Conservation (phyloP, 2,329 filamentous ascomycete species). For the Xylaria arbuscula region DNA sequence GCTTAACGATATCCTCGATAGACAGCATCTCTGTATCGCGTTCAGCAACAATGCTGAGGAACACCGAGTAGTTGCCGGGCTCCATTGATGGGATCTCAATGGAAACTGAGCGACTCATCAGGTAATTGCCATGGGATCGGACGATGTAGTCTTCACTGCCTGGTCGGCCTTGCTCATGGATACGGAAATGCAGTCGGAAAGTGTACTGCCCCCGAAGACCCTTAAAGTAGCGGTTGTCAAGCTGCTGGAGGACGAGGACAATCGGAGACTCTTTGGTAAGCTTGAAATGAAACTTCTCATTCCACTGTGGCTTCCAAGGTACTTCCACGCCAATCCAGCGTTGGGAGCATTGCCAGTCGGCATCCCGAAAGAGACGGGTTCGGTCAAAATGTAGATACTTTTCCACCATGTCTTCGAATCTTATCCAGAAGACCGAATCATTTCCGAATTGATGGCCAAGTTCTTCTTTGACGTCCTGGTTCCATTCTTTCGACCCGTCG, state of each 20-base stretch:
- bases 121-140: constrained; percentile 67
- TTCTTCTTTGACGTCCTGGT: constrained; percentile 66
- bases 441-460: constrained; percentile 69
- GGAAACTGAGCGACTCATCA: constrained; percentile 68
- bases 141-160: constrained; percentile 70
- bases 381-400: constrained; percentile 72
- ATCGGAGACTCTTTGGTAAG: constrained; percentile 67
- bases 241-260: constrained; percentile 69
- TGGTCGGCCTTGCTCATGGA: constrained; percentile 62
- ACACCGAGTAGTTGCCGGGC: constrained; percentile 67
- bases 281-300: constrained; percentile 70
- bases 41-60: constrained; percentile 65
- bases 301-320: constrained; percentile 70
- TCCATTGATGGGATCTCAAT: constrained; percentile 67
- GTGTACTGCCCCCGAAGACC: constrained; percentile 69
- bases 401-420: constrained; percentile 69
- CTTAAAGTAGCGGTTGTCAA: constrained; percentile 71
- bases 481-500: constrained; percentile 72
- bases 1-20: constrained; percentile 67
- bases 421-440: constrained; percentile 73
- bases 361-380: constrained; percentile 69
- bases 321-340: constrained; percentile 72
- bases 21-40: constrained; percentile 57
- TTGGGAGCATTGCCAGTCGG: constrained; percentile 67
- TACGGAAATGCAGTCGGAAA: constrained; percentile 62